Percentiles rank a stretch among this genome's conserved stretches.
Evolutionary conservation across 2,329 filamentous ascomycete species (phyloP).

Genomic region (Colletotrichum tropicale): DNA sequence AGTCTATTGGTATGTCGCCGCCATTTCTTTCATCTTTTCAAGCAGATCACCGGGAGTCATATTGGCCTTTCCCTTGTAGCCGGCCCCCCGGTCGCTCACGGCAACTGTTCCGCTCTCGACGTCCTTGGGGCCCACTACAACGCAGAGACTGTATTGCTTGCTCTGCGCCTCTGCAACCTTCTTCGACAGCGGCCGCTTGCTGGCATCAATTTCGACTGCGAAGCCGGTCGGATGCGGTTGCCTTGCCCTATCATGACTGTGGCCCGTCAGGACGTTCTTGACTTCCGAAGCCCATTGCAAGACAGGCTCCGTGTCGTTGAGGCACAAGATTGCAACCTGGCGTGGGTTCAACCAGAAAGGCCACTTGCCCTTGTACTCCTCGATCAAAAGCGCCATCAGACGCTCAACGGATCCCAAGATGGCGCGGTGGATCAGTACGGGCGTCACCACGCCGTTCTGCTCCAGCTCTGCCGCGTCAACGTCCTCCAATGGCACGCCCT

Average conservation of each 20-base stretch:
- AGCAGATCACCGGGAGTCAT: constrained; percentile 51
- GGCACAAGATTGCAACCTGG: constrained; percentile 75
- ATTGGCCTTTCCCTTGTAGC: constrained; percentile 32
- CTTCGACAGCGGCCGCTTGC: constrained; percentile 63
- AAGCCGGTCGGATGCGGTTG: constrained; percentile 61
- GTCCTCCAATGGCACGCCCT: constrained; percentile 48
- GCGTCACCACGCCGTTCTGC: constrained; percentile 63
- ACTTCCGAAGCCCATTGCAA: constrained; percentile 52
- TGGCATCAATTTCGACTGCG: constrained; percentile 73
- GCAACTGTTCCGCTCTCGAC: constrained; percentile 61
- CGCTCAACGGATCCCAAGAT: constrained; percentile 85
- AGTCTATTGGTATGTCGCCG: constrained; percentile 51
- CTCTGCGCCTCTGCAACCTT: constrained; percentile 76
- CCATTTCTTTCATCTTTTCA: constrained; percentile 48
- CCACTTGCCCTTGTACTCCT: constrained; percentile 80
- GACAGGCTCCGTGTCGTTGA: constrained; percentile 66
- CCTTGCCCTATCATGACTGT: constrained; percentile 35
- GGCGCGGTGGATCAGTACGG: constrained; percentile 85
- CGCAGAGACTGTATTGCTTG: constrained; percentile 75
- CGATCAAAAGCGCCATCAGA: constrained; percentile 83
- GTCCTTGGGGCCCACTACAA: constrained; percentile 74
- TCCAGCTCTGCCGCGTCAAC: constrained; percentile 26
- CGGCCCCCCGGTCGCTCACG: constrained; percentile 32
- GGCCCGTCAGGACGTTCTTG: constrained; percentile 57
- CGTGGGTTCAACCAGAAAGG: constrained; percentile 89